Base-by-base conservation (phyloP, 2,329 filamentous ascomycete genomes). In the Fusarium camptoceras region DNA sequence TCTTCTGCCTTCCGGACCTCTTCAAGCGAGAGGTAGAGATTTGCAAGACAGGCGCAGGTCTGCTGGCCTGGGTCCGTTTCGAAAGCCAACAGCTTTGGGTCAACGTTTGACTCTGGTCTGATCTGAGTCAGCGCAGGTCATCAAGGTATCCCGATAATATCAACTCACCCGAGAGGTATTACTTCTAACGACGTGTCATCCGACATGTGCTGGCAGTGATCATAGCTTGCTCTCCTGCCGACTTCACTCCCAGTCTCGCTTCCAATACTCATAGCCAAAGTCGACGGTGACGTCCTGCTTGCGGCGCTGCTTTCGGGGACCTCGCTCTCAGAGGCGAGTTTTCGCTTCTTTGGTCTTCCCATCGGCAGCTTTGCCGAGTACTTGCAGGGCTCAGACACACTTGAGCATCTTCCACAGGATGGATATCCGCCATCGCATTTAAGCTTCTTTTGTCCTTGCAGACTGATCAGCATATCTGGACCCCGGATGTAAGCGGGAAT, bases 321-420 rank as follows among this genome's bases (percentile, higher is more conserved):
- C 15, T 72, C 57, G n/a, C 14, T 67, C 34, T 59, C 54, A 5
- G 55, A 27, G 8, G 37, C 34, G 18, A 72, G 28, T 22, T 73
- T 75, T 34, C 73, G 64, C 58, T 75, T 75, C 44, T 76, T 75
- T 0, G 73, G 73, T 15, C 73, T 66, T 39, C 73, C 73, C 73
- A 75, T 75, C 0, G 73, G 73, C 39, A 72, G 43, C 31, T 70
- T 69, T 0, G 70, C 64, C n/a, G 73, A 75, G 30, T 73, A 75
- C 34, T 66, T 59, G 49, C 73, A 75, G 0, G 9, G 4, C 22
- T 76, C 73, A 7, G 55, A 55, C 7, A 51, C 37, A 6, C 18
- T 43, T 9, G 59, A 42, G 16, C 73, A 75, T 57, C 73, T 62
- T 24, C 66, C 68, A 15, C 73, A 75, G 8, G 24, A 51, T 4